Evolutionary conservation across 2,329 filamentous ascomycete species (phyloP), one percentile per base, ranked within the genome.

Genomic region (Penicillium crustosum): DNA sequence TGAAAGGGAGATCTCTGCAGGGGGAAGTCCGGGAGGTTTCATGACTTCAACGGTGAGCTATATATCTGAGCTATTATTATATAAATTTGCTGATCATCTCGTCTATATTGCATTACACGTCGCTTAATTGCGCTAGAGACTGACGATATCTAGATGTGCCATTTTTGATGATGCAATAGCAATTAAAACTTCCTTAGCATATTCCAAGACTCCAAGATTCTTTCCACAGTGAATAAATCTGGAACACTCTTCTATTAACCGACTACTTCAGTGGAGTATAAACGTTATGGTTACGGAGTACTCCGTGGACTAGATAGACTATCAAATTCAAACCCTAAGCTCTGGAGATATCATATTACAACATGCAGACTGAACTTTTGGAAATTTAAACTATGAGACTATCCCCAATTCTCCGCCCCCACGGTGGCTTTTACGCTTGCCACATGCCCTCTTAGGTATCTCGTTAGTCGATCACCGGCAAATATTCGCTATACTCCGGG

Each of bases 321-420:
- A 10, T 23, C 13, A 23, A 29, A 47, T 27, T 9, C 5, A 44
- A 44, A 29, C 25, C 13, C 25, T 19, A 21, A 33, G n/a, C n/a
- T 9, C 27, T 21, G 6, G 8, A n/a, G 8, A n/a, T 42, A 12
- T 42, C 15, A 25, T 8, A 38, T 42, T 25, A 43, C 6, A 17
- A 9, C 23, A 6, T 31, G 10, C 15, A 27, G 5, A 17, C 29
- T n/a, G 8, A 48, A 25, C 5, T 23, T 17, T 21, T 23, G 15
- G 5, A n/a, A n/a, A 25, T 25, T 49, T 36, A 49, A 51, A 55
- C 38, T 43, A 44, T 39, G 31, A 21, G 19, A 25, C 50, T 45
- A 45, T 25, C 12, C 41, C 39, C 23, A 35, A 31, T 31, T 21
- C 39, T 56, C 23, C 48, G 48, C 53, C 53, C 53, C 39, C 53